phyloP scores from a whole-genome alignment of 208 protist genomes.

The Leishmania martiniquensis region DNA sequence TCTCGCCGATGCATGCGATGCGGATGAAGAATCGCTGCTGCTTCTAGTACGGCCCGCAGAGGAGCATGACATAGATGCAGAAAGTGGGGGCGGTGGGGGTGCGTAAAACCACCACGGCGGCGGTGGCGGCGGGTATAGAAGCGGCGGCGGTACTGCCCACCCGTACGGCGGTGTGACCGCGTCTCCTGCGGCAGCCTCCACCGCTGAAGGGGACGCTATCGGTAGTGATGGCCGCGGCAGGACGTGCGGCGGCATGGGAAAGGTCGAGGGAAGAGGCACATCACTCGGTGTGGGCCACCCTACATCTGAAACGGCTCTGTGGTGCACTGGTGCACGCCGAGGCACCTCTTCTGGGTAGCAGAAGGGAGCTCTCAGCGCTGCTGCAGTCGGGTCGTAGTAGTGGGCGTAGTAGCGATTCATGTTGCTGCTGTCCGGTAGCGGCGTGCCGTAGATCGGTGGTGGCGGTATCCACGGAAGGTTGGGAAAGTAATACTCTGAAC shows the following conservation, averaged over 20 bases:
- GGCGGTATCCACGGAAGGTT: slow-evolving; percentile 43
- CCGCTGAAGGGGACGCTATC: neutral
- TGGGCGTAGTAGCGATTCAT: slow-evolving; percentile 8
- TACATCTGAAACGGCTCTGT: neutral
- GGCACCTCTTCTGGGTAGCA: neutral
- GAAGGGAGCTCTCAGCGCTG: neutral
- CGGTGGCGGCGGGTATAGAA: slow-evolving; percentile 19
- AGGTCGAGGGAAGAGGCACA: slow-evolving; percentile 62
- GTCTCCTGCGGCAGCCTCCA: neutral
- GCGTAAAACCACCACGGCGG: slow-evolving; percentile 28
- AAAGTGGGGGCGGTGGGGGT: neutral
- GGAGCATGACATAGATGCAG: neutral
- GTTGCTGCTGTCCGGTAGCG: slow-evolving; percentile 2
- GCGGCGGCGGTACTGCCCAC: neutral
- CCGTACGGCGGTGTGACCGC: neutral
- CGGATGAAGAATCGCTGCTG: slow-evolving; percentile 4
- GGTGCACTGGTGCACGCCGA: neutral
- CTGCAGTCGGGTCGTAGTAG: slow-evolving; percentile 19
- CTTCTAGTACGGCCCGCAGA: slow-evolving; percentile 2
- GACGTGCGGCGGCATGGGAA: slow-evolving; percentile 55
- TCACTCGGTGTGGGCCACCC: slow-evolving; percentile 65
- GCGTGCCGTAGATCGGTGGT: slow-evolving; percentile 25
- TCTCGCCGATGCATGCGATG: neutral
- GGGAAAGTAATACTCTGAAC: neutral
- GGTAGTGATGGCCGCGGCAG: slow-evolving; percentile 21